phyloP scores from a whole-genome alignment of 805 yeast species.

The Metschnikowia reukaufii region DNA sequence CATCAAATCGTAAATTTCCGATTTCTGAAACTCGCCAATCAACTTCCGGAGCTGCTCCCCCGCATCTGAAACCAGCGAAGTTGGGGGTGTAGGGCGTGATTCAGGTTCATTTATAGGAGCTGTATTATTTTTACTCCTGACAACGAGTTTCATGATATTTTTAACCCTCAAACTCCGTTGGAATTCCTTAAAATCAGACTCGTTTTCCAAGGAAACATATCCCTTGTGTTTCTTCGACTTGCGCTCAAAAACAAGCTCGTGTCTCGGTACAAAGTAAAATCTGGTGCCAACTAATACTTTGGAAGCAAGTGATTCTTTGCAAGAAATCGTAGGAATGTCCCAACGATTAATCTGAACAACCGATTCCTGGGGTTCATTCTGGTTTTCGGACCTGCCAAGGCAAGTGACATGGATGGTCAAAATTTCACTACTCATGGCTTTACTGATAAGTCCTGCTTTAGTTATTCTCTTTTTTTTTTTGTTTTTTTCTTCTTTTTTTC shows the following conservation, averaged over 20 bases:
- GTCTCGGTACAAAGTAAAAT: conserved; percentile 2
- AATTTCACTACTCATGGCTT: conserved; percentile 5
- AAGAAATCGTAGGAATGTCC: conserved; percentile 1
- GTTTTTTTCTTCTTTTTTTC: neutral
- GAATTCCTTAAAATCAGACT: conserved; percentile 43
- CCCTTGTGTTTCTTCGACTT: conserved; percentile 47
- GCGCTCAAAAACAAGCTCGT: conserved; percentile 25
- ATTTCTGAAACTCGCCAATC: conserved; percentile 15
- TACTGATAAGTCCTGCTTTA: neutral
- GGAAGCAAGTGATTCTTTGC: conserved; percentile 3
- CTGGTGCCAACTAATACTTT: conserved; percentile 1
- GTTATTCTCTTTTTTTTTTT: neutral
- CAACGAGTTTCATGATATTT: conserved; percentile 38
- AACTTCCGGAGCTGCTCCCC: conserved; percentile 15
- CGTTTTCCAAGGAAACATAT: conserved; percentile 39
- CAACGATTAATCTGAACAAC: conserved; percentile 1
- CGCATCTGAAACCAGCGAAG: conserved; percentile 8
- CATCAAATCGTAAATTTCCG: conserved; percentile 16
- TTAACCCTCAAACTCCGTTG: conserved; percentile 50
- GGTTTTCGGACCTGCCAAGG: neutral
- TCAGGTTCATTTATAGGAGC: neutral
- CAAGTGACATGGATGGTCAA: conserved; percentile 4
- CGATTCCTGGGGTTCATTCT: neutral
- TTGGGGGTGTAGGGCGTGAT: neutral
- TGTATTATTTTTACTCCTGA: too few species aligned